These are phyloP conservation scores for Neofusicoccum ribis DNA, from an alignment of 2,329 filamentous ascomycete genomes.

Conservation along the genomic window DNA sequence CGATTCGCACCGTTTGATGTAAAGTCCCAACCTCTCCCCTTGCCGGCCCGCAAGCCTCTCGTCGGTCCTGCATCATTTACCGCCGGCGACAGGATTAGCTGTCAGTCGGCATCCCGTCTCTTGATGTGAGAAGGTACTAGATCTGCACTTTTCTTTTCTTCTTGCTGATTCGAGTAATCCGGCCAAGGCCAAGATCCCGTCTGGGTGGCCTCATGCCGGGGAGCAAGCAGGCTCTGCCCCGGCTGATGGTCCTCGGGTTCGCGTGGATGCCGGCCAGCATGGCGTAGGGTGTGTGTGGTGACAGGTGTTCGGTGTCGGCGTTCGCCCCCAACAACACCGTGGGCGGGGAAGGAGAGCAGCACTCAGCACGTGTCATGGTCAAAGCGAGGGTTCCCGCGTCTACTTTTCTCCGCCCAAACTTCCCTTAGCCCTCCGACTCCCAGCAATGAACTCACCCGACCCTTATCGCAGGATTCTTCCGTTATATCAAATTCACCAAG, in stretches of 20 bases:
- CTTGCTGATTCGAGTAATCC: conserved; percentile 5
- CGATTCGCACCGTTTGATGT: background rate
- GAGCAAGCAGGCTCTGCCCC: background rate
- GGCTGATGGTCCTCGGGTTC: conserved; percentile 11
- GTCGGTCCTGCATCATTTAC: background rate
- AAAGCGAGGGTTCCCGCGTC: background rate
- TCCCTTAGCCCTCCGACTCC: background rate
- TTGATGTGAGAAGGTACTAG: background rate
- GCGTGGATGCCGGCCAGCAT: background rate
- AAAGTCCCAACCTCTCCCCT: background rate
- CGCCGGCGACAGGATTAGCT: background rate
- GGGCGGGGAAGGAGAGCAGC: background rate
- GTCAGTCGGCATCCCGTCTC: background rate
- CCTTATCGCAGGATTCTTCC: background rate
- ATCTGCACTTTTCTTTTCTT: background rate
- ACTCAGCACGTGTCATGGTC: background rate
- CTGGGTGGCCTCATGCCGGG: conserved; percentile 3
- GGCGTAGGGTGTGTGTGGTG: conserved; percentile 7
- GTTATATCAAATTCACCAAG: background rate
- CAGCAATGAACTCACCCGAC: background rate
- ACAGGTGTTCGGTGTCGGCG: conserved; percentile 10
- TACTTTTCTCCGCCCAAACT: conserved; percentile 7
- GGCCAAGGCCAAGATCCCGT: background rate
- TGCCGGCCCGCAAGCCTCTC: background rate
- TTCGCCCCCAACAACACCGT: conserved; percentile 6